phyloP scores from a whole-genome alignment of 176 grass and related monocot genomes.

The Rhipidocladum racemiflorum region DNA sequence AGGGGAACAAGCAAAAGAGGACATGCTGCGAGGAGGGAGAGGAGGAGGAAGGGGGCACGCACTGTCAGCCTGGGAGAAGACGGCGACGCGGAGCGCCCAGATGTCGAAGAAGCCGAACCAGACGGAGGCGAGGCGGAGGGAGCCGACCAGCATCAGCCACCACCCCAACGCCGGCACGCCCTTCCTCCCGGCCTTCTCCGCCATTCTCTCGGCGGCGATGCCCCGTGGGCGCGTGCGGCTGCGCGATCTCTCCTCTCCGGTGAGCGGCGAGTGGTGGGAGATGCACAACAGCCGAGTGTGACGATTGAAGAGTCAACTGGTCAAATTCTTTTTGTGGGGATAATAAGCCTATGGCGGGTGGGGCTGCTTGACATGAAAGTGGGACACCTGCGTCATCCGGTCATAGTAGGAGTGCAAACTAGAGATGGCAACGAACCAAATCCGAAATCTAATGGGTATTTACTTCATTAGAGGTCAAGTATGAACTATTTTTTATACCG shows the following conservation, averaged over 20 bases:
- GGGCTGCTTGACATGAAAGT: background rate
- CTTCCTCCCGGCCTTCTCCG: slow-evolving; percentile 4
- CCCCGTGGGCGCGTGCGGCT: background rate
- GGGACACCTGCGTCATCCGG: too few relatives aligned
- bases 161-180: slow-evolving; percentile 61
- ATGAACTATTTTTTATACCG: too few relatives aligned
- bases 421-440: too few relatives aligned
- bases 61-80: slow-evolving; percentile 81
- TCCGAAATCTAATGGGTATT: too few relatives aligned
- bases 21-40: background rate
- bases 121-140: slow-evolving; percentile 72
- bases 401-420: too few relatives aligned
- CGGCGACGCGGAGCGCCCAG: slow-evolving; percentile 79
- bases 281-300: too few relatives aligned
- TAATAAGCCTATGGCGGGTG: background rate
- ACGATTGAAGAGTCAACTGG: too few relatives aligned
- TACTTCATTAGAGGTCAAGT: too few relatives aligned
- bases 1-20: background rate
- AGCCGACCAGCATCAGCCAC: slow-evolving; percentile 92
- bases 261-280: background rate
- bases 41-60: background rate
- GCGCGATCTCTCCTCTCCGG: background rate
- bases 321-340: background rate
- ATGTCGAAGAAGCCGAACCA: slow-evolving; percentile 99
- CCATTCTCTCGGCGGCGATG: background rate